phyloP scores from a whole-genome alignment of 495 filamentous ascomycete genomes.

The Lasiosphaeria ovina region DNA sequence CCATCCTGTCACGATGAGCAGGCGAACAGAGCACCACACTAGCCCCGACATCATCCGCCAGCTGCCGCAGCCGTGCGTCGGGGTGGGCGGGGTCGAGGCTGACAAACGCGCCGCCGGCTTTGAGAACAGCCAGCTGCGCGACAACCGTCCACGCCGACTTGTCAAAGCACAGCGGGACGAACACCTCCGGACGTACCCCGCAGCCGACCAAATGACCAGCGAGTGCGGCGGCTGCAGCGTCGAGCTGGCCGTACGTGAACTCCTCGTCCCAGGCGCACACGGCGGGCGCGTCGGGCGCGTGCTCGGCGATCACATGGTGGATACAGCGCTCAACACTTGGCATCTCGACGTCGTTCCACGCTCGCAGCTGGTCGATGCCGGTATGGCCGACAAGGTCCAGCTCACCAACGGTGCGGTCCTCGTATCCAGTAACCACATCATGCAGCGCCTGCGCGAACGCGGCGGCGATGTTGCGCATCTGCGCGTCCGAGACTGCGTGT shows the following conservation, averaged over 20 bases:
- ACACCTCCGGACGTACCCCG: conserved; percentile 42
- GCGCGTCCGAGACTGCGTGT: conserved; percentile 34
- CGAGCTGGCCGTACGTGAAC: conserved; percentile 55
- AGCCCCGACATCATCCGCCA: conserved; percentile 23
- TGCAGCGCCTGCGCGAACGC: conserved; percentile 47
- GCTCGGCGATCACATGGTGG: conserved; percentile 49
- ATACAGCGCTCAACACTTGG: conserved; percentile 36
- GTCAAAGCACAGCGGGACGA: conserved; percentile 53
- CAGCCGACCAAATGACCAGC: conserved; percentile 40
- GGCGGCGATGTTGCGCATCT: conserved; percentile 49
- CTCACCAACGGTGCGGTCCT: conserved; percentile 26
- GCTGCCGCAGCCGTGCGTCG: conserved; percentile 40
- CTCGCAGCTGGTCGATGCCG: conserved; percentile 14
- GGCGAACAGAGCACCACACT: conserved; percentile 49
- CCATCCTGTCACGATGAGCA: conserved; percentile 34
- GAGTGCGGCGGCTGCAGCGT: conserved; percentile 32
- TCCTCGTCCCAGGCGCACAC: conserved; percentile 57
- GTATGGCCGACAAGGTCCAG: conserved; percentile 15
- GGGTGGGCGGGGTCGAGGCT: conserved; percentile 59
- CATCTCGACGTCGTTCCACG: conserved; percentile 24
- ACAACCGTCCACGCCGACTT: conserved; percentile 48
- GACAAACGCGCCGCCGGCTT: conserved; percentile 54
- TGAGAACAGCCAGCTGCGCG: conserved; percentile 43
- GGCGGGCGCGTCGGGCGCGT: conserved; percentile 30
- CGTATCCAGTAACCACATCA: conserved; percentile 33